These are phyloP conservation scores for Claviceps humidiphila DNA, from an alignment of 2,329 filamentous ascomycete species.

Conservation along the genomic window DNA sequence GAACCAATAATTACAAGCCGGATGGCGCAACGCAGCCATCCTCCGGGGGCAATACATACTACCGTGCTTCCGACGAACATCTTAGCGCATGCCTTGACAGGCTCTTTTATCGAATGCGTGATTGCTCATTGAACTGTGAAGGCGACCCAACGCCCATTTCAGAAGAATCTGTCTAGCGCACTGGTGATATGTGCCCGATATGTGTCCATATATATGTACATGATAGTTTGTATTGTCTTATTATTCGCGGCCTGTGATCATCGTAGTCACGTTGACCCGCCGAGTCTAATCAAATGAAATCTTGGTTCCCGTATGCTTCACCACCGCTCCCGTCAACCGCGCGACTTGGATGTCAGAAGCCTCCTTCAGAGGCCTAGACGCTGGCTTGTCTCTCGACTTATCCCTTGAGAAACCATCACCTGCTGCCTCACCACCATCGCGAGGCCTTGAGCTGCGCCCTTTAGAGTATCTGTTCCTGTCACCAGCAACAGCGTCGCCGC, in stretches of 20 bases:
- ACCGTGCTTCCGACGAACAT: too few species aligned
- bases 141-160: too few species aligned
- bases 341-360: conserved; percentile 37
- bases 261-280: neutral
- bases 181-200: neutral
- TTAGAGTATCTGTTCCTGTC: conserved; percentile 13
- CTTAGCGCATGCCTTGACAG: too few species aligned
- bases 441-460: conserved; percentile 26
- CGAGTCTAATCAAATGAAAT: conserved; percentile 56
- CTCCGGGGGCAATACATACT: too few species aligned
- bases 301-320: conserved; percentile 68
- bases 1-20: too few species aligned
- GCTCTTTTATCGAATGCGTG: too few species aligned
- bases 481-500: conserved; percentile 6
- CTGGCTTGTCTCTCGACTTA: conserved; percentile 3
- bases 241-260: neutral
- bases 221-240: neutral
- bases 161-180: too few species aligned
- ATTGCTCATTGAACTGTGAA: too few species aligned
- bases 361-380: conserved; percentile 26
- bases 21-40: too few species aligned
- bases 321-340: conserved; percentile 65
- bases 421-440: conserved; percentile 3
- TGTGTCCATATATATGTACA: neutral
- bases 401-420: conserved; percentile 13